These are phyloP conservation scores for Pholiota microspora DNA, from an alignment of 768 basidiomycete species.

Conservation along the genomic window DNA sequence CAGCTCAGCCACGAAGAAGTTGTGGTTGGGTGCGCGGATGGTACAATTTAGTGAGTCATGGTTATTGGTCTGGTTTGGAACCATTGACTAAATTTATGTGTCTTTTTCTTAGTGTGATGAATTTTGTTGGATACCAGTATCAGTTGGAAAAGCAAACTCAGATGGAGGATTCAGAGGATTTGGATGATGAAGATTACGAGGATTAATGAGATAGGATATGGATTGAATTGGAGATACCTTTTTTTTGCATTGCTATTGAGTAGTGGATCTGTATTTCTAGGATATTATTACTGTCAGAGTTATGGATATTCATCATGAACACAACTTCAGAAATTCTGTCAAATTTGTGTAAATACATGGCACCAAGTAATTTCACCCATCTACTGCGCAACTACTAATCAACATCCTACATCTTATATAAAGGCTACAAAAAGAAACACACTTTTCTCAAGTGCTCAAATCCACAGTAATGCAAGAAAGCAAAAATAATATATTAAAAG, in stretches of 20 bases:
- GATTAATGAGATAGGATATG: neutral
- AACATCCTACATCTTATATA: too few species aligned
- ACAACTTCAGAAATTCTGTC: too few species aligned
- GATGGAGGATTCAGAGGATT: conserved; percentile 7
- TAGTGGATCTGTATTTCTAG: neutral
- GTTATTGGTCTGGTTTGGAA: too few species aligned
- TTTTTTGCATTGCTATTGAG: too few species aligned
- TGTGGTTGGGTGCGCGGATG: conserved; percentile 88
- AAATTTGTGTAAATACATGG: too few species aligned
- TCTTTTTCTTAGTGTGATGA: conserved; percentile 24
- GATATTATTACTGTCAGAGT: neutral
- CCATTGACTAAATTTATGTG: too few species aligned
- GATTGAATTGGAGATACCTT: neutral
- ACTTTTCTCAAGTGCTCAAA: too few species aligned
- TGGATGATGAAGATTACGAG: neutral
- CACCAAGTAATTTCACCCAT: too few species aligned
- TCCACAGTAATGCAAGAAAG: too few species aligned
- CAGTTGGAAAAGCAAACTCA: conserved; percentile 14
- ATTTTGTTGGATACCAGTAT: conserved; percentile 31
- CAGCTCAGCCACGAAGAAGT: conserved; percentile 89
- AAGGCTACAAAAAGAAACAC: too few species aligned
- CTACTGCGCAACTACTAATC: too few species aligned
- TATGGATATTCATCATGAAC: neutral
- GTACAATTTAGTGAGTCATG: conserved; percentile 89
- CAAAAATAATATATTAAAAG: too few species aligned